phyloP scores from a whole-genome alignment of 1,139 yeast genomes.

The Blastobotrys illinoisensis region DNA sequence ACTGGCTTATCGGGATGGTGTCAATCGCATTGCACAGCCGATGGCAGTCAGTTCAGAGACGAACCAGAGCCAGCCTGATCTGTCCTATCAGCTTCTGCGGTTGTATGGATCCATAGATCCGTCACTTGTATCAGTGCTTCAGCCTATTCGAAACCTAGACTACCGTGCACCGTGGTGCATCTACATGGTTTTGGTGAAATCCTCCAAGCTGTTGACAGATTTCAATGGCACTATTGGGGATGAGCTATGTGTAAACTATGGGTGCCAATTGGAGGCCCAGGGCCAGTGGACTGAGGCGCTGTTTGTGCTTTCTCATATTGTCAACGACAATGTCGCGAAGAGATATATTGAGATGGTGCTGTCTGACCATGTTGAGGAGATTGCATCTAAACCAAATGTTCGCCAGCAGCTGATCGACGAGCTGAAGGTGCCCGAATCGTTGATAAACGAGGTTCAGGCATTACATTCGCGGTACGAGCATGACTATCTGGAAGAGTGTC shows the following conservation, averaged over 20 bases:
- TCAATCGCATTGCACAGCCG: conserved; percentile 23
- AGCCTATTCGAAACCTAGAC: conserved; percentile 21
- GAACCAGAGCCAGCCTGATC: conserved; percentile 15
- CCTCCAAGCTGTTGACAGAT: conserved; percentile 15
- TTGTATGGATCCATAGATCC: conserved; percentile 39
- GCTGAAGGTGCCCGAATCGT: conserved; percentile 25
- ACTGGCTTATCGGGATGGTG: conserved; percentile 21
- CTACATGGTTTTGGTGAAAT: conserved; percentile 39
- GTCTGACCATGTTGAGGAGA: conserved; percentile 41
- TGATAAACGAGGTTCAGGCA: conserved; percentile 30
- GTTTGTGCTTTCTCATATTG: conserved; percentile 52
- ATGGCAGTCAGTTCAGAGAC: conserved; percentile 12
- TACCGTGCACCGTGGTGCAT: conserved; percentile 52
- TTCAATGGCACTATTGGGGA: conserved; percentile 36
- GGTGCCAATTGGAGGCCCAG: conserved; percentile 45
- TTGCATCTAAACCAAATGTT: conserved; percentile 39
- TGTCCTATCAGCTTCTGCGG: conserved; percentile 36
- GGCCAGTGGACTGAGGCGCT: conserved; percentile 56
- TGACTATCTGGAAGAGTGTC: conserved; percentile 55
- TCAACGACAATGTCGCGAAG: conserved; percentile 40
- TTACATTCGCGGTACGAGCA: conserved; percentile 38
- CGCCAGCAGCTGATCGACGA: conserved; percentile 45
- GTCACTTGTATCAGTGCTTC: conserved; percentile 21
- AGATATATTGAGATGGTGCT: conserved; percentile 43
- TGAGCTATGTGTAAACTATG: conserved; percentile 44